Conservation (phyloP, 306 rosid genomes). For the Acacia acuminata region DNA sequence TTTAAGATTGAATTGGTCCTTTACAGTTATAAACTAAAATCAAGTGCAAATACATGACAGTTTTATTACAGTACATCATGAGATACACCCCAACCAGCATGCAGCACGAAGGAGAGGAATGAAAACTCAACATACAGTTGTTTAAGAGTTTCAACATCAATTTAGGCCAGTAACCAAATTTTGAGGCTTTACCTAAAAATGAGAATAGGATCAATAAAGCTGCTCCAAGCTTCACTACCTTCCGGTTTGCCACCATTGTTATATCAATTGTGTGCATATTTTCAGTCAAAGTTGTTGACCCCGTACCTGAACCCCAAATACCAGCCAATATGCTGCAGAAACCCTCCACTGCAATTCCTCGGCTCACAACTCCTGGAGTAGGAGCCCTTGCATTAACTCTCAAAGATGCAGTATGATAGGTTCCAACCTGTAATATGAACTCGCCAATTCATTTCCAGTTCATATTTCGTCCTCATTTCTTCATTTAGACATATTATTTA, state of each 20-base stretch:
- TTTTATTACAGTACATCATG: background rate
- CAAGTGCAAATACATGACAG: background rate
- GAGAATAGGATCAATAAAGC: conserved; percentile 77
- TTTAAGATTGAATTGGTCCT: background rate
- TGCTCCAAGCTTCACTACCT: conserved; percentile 77
- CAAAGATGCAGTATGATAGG: conserved; percentile 66
- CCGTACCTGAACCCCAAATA: conserved; percentile 93
- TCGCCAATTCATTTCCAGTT: conserved; percentile 17
- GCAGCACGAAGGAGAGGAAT: background rate
- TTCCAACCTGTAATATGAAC: conserved; percentile 67
- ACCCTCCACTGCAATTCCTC: conserved; percentile 97
- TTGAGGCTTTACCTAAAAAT: conserved; percentile 59
- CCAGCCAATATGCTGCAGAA: conserved; percentile 93
- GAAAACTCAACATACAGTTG: background rate
- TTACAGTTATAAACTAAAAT: conserved; percentile 13
- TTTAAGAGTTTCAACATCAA: background rate
- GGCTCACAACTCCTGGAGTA: conserved; percentile 77
- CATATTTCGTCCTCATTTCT: conserved; percentile 4
- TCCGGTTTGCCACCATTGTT: conserved; percentile 86
- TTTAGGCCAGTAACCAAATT: background rate
- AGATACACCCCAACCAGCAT: conserved; percentile 16
- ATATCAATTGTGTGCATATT: conserved; percentile 68
- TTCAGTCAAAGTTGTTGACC: conserved; percentile 93
- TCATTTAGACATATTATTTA: background rate
- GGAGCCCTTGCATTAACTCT: conserved; percentile 68